A percentile compares a stretch with the other conserved stretches of the same genome.
phyloP scores from a whole-genome alignment of 2,329 filamentous ascomycete species.

The Pestalotiopsis sp. region DNA sequence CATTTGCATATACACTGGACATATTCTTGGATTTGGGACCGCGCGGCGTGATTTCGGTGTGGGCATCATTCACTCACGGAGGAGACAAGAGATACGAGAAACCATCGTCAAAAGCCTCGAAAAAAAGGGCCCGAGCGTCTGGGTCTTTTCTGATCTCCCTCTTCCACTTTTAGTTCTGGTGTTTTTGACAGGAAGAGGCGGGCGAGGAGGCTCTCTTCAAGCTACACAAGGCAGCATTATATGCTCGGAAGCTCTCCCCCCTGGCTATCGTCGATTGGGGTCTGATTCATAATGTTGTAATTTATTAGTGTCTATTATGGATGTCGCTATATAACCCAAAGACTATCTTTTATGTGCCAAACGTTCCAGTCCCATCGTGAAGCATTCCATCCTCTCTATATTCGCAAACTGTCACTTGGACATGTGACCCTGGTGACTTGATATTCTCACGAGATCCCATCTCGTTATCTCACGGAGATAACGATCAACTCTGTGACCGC shows the following conservation, averaged over 20 bases:
- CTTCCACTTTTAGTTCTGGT: slow-evolving; percentile 5
- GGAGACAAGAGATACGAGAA: slow-evolving; percentile 1
- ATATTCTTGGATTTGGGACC: slow-evolving; percentile 6
- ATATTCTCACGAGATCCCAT: too few relatives aligned
- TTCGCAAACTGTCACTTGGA: not conserved
- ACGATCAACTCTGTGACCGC: too few relatives aligned
- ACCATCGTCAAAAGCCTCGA: not conserved
- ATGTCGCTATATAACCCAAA: slow-evolving; percentile 6
- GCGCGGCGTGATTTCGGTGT: not conserved
- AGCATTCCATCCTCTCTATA: not conserved
- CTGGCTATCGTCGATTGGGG: slow-evolving; percentile 30
- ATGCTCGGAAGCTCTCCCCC: slow-evolving; percentile 16
- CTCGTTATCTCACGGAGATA: too few relatives aligned
- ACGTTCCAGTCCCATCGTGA: not conserved
- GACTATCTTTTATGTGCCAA: not conserved
- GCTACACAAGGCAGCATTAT: slow-evolving; percentile 21
- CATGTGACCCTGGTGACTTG: too few relatives aligned
- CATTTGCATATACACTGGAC: slow-evolving; percentile 10
- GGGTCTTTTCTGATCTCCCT: slow-evolving; percentile 7
- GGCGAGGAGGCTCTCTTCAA: slow-evolving; percentile 12
- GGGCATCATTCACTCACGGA: not conserved
- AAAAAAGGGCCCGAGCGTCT: not conserved
- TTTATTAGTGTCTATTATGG: slow-evolving; percentile 43
- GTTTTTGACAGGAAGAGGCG: slow-evolving; percentile 11
- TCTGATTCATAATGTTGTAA: slow-evolving; percentile 47